Conservation (phyloP, 2,329 filamentous ascomycete species). For the Cercospora sojina region DNA sequence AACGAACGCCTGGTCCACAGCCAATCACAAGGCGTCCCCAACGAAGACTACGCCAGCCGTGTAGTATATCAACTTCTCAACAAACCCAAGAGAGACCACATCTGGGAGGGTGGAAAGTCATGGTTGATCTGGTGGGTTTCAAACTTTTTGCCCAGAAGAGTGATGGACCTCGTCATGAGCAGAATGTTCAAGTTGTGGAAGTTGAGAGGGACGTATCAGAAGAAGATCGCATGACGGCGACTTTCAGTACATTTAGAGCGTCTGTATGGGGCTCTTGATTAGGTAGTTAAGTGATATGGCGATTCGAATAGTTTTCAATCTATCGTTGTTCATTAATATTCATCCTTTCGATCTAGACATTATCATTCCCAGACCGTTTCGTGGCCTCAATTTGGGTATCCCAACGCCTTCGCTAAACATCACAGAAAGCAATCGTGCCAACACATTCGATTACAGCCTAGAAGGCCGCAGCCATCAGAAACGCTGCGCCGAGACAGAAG, state of each 20-base stretch:
- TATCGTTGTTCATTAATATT: background rate
- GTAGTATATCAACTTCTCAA: slow-evolving; percentile 55
- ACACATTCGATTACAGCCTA: background rate
- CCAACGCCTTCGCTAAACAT: slow-evolving; percentile 2
- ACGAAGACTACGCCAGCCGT: slow-evolving; percentile 53
- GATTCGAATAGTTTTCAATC: background rate
- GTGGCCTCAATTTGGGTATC: background rate
- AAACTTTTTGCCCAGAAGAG: slow-evolving; percentile 48
- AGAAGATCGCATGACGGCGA: slow-evolving; percentile 28
- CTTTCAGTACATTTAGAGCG: background rate
- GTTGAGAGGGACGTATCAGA: slow-evolving; percentile 35
- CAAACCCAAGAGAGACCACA: slow-evolving; percentile 40
- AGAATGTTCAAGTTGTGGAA: slow-evolving; percentile 55
- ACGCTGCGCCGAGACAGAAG: background rate
- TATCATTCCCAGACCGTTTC: background rate
- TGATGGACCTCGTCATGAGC: slow-evolving; percentile 46
- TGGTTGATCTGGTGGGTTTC: slow-evolving; percentile 51
- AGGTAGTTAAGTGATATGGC: background rate
- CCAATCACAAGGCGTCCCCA: slow-evolving; percentile 54
- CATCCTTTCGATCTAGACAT: background rate
- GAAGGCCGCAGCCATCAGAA: background rate
- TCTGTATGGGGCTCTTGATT: slow-evolving; percentile 4
- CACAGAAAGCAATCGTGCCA: background rate
- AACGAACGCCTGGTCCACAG: slow-evolving; percentile 53
- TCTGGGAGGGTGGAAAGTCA: slow-evolving; percentile 56